Evolutionary conservation across 257 asterid species (phyloP), one percentile per base, ranked within the genome.

Genomic region (Striga asiatica): DNA sequence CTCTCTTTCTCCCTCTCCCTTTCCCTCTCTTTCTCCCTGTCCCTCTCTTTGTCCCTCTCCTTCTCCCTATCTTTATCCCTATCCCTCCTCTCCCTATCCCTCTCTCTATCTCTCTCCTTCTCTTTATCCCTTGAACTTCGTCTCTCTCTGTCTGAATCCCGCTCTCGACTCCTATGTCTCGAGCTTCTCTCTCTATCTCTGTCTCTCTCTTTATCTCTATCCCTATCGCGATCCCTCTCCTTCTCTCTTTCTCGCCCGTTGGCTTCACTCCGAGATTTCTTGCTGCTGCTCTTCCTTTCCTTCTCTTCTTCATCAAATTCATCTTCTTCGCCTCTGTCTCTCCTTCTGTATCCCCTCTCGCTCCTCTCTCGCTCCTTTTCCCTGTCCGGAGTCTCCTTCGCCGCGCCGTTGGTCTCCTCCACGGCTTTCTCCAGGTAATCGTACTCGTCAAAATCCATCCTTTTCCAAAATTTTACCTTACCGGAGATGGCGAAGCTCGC

Each of bases 361-460:
- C 68, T 66, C 74, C 66, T 79, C 56, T 83, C 94, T 42, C 81
- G 55, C 50, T 77, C 84, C 60, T 64, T 77, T 18, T 81, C 85
- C 66, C 54, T 74, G 54, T 67, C 85, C 65, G 68, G 72, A 20
- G 72, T 56, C 14, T 70, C 84, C 73, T 75, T 87, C 59, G 84
- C 61, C 12, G 82, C 50, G 58, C 71, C 87, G 74, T 84, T 82
- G n/a, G 82, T 77, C 67, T 79, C 97, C 54, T 92, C 98, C 27
- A 92, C 97, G 12, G 94, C 70, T 39, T 82, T 92, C 74, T 92
- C 98, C 22, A 92, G 77, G 76, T 92, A 92, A 31, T 88, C 98
- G 74, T 87, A 87, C 91, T 92, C 98, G 77, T 92, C 98, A 74
- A 88, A 88, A 62, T 92, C 98, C 98, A 92, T 92, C 54, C 18